Conservation (phyloP, 2,329 filamentous ascomycete species). For the Diaporthe batatas region DNA sequence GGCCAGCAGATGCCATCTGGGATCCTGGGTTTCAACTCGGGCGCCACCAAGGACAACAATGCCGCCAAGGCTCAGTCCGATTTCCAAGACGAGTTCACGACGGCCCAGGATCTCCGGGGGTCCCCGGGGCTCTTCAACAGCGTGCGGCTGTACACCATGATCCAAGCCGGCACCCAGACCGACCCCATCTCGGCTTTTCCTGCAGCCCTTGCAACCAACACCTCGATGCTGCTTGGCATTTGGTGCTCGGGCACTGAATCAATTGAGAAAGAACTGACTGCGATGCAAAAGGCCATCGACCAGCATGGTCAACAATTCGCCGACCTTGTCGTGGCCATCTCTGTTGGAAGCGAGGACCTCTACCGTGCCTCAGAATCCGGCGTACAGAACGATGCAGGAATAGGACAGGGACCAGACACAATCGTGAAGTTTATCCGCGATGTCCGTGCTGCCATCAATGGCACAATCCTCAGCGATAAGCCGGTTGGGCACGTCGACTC, state of each 20-base stretch:
- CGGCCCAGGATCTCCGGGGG: conserved; percentile 54
- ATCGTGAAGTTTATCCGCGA: neutral
- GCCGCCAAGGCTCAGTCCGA: conserved; percentile 67
- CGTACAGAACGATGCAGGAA: neutral
- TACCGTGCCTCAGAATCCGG: neutral
- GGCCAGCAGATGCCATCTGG: conserved; percentile 11
- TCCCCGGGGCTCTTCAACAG: conserved; percentile 69
- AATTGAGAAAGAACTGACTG: neutral
- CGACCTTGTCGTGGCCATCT: neutral
- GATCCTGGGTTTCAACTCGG: conserved; percentile 66
- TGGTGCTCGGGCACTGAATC: neutral
- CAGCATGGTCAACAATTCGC: neutral
- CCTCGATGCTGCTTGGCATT: conserved; percentile 1
- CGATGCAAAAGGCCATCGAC: conserved; percentile 1
- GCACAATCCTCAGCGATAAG: conserved; percentile 61
- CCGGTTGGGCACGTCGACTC: conserved; percentile 77
- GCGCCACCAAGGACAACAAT: conserved; percentile 59
- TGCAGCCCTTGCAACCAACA: conserved; percentile 65
- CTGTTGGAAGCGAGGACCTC: neutral
- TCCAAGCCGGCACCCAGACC: conserved; percentile 73
- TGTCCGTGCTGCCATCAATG: neutral
- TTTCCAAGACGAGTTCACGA: conserved; percentile 50
- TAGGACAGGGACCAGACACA: neutral
- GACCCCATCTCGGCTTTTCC: conserved; percentile 87
- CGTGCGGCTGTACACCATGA: conserved; percentile 77